Base-by-base conservation (phyloP, 306 rosid species). In the Castanea crenata region DNA sequence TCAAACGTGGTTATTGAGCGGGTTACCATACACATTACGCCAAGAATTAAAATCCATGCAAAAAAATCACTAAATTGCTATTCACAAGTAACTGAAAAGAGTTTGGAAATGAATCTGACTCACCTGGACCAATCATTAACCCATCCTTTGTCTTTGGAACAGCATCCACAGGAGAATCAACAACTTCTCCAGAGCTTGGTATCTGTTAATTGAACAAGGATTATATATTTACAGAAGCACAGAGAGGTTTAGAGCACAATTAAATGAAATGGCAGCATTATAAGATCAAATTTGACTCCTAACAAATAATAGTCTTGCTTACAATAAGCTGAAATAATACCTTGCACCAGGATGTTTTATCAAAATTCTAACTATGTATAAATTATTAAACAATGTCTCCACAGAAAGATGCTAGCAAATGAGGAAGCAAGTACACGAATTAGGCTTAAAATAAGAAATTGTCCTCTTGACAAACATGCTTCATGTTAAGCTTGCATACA, bases 101-200 rank as follows among this genome's bases (percentile, higher is more conserved):
- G 74, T 58, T 75, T 63, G 62, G 65, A 77, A 52, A 76, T 74
- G 38, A 79, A 78, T 81, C 29, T 71, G 64, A 86, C 92, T 92
- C 85, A 94, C 98, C 76, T 88, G 90, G 98, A 94, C 97, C 98
- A 94, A 81, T 94, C 98, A 88, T 82, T 71, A 88, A 75, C 55
- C 89, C 86, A 76, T 91, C 89, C 73, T 91, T 81, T 32, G 83
- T 62, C 83, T 91, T 90, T 21, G 98, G 98, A 87, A 94, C 90
- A 77, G 86, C 85, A 81, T 87, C 86, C 55, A 91, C 81, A 8
- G 87, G 85, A 80, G 98, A 92, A 86, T 86, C 90, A 72, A 83
- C 73, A 57, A 85, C 85, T 72, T 94, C 98, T 55, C 76, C 86
- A 64, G 97, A 85, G 78, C 83, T 88, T 78, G 97, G 97, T 79